Conservation (phyloP, 148 eudicot species). For the Chenopodium album region DNA sequence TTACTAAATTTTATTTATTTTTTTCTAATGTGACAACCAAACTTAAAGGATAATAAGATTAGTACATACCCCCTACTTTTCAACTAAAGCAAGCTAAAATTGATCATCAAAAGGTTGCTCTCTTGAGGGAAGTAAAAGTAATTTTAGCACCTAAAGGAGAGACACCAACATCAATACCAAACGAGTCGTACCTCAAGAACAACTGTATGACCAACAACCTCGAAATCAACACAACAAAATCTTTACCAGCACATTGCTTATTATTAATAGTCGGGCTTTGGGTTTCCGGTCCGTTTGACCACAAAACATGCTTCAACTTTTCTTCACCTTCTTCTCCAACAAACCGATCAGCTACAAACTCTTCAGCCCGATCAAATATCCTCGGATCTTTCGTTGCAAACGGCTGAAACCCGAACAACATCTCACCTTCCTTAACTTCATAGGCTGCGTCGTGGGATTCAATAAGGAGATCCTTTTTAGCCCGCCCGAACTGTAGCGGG, state of each 20-base stretch:
- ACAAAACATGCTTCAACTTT: slow-evolving; percentile 62
- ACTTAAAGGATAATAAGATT: too few species aligned
- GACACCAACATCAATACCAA: slow-evolving; percentile 62
- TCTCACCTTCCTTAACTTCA: slow-evolving; percentile 67
- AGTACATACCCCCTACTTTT: neutral
- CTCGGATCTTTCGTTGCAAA: slow-evolving; percentile 78
- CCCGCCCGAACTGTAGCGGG: slow-evolving; percentile 58
- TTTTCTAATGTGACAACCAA: neutral
- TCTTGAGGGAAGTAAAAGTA: slow-evolving; percentile 66
- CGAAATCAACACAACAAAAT: slow-evolving; percentile 70
- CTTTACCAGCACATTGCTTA: slow-evolving; percentile 96
- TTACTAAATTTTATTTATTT: too few species aligned
- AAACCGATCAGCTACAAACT: slow-evolving; percentile 76
- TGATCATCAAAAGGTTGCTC: slow-evolving; percentile 44
- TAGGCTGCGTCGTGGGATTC: slow-evolving; percentile 83
- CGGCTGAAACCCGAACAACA: slow-evolving; percentile 84
- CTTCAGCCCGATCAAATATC: slow-evolving; percentile 67
- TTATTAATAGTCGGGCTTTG: slow-evolving; percentile 49
- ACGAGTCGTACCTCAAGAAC: slow-evolving; percentile 74
- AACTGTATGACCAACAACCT: slow-evolving; percentile 72
- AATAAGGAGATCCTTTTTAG: slow-evolving; percentile 48
- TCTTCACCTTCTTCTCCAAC: slow-evolving; percentile 61
- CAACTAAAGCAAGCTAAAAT: too few species aligned
- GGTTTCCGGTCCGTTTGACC: slow-evolving; percentile 90
- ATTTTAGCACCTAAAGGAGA: slow-evolving; percentile 65